These are phyloP conservation scores for Beauveria brongniartii DNA, from an alignment of 2,329 filamentous ascomycete genomes.

Conservation along the genomic window DNA sequence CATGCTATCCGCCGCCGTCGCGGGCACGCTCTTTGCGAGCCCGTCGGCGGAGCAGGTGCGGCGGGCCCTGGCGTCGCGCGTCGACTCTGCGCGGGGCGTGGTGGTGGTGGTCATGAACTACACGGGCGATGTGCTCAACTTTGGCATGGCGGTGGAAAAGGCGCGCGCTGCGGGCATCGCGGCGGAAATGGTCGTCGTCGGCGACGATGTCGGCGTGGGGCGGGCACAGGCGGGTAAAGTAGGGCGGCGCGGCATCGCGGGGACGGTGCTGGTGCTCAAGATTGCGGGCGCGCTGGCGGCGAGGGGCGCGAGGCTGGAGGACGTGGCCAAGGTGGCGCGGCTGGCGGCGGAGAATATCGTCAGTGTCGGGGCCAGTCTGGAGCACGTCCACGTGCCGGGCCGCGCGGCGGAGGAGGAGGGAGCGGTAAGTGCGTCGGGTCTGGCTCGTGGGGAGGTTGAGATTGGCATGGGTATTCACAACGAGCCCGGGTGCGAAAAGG, in stretches of 20 bases:
- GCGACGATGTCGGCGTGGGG: constrained; percentile 87
- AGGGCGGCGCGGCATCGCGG: constrained; percentile 81
- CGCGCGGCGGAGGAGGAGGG: constrained; percentile 53
- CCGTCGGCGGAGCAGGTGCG: constrained; percentile 78
- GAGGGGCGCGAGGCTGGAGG: constrained; percentile 55
- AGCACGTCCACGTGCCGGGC: constrained; percentile 90
- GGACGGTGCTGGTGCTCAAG: constrained; percentile 87
- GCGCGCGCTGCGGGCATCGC: constrained; percentile 69
- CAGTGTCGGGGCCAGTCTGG: constrained; percentile 76
- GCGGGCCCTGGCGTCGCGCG: constrained; percentile 62
- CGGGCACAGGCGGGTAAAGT: constrained; percentile 80
- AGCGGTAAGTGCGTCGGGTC: constrained; percentile 14
- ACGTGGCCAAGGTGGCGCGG: constrained; percentile 66
- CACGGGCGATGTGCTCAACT: constrained; percentile 83
- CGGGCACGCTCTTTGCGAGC: constrained; percentile 80
- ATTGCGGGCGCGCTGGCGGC: constrained; percentile 78
- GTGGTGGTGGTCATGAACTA: constrained; percentile 95
- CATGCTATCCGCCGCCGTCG: constrained; percentile 71
- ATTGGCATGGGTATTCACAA: constrained; percentile 76
- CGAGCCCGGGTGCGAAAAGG: constrained; percentile 50
- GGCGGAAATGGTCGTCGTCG: constrained; percentile 85
- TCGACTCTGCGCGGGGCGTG: constrained; percentile 65
- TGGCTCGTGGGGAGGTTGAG: constrained; percentile 51
- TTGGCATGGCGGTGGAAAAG: constrained; percentile 90
- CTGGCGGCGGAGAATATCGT: constrained; percentile 69